Percentiles rank a stretch among this genome's conserved stretches.
Conservation (phyloP, 1,284 basidiomycete genomes). For the Lentinula novae-zelandiae region DNA sequence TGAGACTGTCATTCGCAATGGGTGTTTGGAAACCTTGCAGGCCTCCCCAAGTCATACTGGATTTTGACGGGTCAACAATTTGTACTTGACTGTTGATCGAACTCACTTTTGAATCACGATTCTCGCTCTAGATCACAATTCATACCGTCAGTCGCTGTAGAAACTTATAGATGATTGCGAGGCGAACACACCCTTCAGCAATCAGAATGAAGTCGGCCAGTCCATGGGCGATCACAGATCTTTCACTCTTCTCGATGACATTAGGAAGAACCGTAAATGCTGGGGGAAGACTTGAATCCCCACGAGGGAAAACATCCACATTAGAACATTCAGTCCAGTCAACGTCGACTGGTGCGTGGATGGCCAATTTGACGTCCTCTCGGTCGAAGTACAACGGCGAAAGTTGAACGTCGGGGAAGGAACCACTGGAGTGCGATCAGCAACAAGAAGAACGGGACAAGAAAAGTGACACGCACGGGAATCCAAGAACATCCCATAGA, state of each 20-base stretch:
- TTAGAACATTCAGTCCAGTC: constrained; percentile 64
- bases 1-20: constrained; percentile 59
- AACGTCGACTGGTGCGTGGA: constrained; percentile 65
- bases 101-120: constrained; percentile 67
- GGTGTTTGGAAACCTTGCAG: constrained; percentile 71
- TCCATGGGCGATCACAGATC: constrained; percentile 70
- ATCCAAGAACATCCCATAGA: constrained; percentile 75
- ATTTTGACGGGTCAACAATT: not conserved
- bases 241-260: constrained; percentile 72
- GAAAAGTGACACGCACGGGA: constrained; percentile 46
- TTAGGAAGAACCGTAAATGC: constrained; percentile 62
- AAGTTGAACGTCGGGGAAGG: constrained; percentile 47
- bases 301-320: constrained; percentile 55
- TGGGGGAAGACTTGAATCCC: constrained; percentile 60
- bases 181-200: constrained; percentile 57
- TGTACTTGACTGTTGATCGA: not conserved
- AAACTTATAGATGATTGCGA: not conserved
- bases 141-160: not conserved
- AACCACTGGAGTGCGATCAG: constrained; percentile 39
- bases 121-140: constrained; percentile 39
- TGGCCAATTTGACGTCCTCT: constrained; percentile 64
- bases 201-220: constrained; percentile 70
- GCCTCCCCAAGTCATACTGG: constrained; percentile 71
- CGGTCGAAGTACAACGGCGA: constrained; percentile 65
- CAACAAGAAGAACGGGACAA: not conserved